Evolutionary conservation across 2,329 filamentous ascomycete species (phyloP).

Genomic region (Aspergillus hiratsukae): DNA sequence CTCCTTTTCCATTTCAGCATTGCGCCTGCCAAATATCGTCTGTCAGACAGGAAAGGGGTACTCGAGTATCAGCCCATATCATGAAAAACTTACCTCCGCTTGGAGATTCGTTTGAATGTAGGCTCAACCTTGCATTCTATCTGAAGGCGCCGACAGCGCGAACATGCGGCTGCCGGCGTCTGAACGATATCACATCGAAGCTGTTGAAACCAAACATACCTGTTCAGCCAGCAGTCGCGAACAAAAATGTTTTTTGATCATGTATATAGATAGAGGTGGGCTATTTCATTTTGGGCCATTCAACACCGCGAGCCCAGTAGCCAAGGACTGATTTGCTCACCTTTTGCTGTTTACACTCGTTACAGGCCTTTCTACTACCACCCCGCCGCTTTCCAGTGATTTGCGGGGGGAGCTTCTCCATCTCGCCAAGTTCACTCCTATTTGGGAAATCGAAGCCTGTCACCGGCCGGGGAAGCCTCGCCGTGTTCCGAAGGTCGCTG

Average conservation of each 20-base stretch:
- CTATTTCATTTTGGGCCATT: neutral
- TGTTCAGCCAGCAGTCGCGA: conserved; percentile 13
- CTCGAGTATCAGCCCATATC: neutral
- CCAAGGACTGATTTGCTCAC: conserved; percentile 34
- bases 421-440: conserved; percentile 32
- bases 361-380: conserved; percentile 53
- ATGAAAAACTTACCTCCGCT: conserved; percentile 42
- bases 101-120: conserved; percentile 63
- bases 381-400: conserved; percentile 46
- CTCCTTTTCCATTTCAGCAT: conserved; percentile 60
- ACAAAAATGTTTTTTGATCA: neutral
- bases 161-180: conserved; percentile 58
- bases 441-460: conserved; percentile 27
- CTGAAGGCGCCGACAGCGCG: conserved; percentile 57
- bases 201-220: conserved; percentile 32
- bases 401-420: conserved; percentile 36
- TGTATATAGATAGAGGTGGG: neutral
- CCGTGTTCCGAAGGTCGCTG: conserved; percentile 34
- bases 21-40: conserved; percentile 42
- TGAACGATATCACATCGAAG: conserved; percentile 63
- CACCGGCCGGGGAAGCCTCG: conserved; percentile 28
- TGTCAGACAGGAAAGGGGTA: conserved; percentile 6
- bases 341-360: conserved; percentile 66
- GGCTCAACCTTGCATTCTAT: conserved; percentile 62
- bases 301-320: neutral